phyloP scores from a whole-genome alignment of 306 rosid genomes.

The Medicago lupulina region DNA sequence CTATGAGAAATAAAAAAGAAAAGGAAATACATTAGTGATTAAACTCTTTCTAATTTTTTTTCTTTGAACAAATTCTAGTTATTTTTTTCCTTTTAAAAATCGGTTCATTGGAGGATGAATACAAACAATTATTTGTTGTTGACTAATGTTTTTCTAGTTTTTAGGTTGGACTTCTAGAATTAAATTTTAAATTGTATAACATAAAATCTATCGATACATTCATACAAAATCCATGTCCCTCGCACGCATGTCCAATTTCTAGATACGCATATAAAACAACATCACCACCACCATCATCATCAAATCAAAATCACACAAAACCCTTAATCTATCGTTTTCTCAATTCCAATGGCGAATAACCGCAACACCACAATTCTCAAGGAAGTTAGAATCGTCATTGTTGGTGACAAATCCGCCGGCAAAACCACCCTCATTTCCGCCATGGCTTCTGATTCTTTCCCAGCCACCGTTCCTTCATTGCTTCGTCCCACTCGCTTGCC shows the following conservation, averaged over 20 bases:
- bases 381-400: conserved; percentile 28
- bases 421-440: conserved; percentile 66
- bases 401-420: conserved; percentile 68
- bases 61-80: no score
- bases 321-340: not conserved
- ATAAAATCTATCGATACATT: no score
- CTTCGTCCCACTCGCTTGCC: conserved; percentile 46
- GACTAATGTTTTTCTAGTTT: no score
- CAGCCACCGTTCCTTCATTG: conserved; percentile 39
- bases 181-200: no score
- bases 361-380: not conserved
- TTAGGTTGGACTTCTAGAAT: no score
- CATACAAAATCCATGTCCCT: not conserved
- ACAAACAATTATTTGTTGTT: no score
- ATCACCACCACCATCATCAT: no score
- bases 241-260: not conserved
- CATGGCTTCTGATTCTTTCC: conserved; percentile 42
- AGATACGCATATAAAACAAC: not conserved
- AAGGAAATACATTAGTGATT: no score
- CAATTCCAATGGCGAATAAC: conserved; percentile 28
- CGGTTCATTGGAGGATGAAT: no score
- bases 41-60: no score
- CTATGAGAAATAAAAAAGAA: no score
- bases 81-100: no score
- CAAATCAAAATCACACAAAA: conserved; percentile 6